phyloP scores from a whole-genome alignment of 441 rosid genomes.

The Gossypium gossypioides region DNA sequence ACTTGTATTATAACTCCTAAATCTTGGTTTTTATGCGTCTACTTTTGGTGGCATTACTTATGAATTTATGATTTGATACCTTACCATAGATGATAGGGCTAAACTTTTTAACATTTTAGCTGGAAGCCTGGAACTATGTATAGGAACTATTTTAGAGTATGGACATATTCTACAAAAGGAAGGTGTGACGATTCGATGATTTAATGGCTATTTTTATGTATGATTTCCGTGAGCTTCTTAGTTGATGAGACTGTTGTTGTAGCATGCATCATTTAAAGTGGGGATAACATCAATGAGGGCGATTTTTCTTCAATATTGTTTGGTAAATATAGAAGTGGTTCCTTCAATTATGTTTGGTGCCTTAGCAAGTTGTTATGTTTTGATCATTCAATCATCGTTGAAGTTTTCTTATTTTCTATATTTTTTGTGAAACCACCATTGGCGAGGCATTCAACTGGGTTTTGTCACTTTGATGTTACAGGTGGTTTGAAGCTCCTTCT shows the following conservation, averaged over 20 bases:
- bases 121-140: neutral
- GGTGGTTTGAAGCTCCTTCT: no score
- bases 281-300: neutral
- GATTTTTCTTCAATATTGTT: no score
- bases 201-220: neutral
- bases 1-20: neutral
- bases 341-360: neutral
- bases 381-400: neutral
- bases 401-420: neutral
- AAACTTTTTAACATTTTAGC: neutral
- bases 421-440: neutral
- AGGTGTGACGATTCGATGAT: neutral
- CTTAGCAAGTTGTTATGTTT: neutral
- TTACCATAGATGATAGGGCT: neutral
- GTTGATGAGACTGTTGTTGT: neutral
- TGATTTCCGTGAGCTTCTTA: neutral
- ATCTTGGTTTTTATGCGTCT: neutral
- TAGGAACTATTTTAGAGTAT: neutral
- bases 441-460: neutral
- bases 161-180: neutral
- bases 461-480: neutral
- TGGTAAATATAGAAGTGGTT: neutral
- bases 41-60: constrained; percentile 8
- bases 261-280: neutral
- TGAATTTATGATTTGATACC: neutral